phyloP scores from a whole-genome alignment of 2,329 filamentous ascomycete species.

The Diplodia seriata region DNA sequence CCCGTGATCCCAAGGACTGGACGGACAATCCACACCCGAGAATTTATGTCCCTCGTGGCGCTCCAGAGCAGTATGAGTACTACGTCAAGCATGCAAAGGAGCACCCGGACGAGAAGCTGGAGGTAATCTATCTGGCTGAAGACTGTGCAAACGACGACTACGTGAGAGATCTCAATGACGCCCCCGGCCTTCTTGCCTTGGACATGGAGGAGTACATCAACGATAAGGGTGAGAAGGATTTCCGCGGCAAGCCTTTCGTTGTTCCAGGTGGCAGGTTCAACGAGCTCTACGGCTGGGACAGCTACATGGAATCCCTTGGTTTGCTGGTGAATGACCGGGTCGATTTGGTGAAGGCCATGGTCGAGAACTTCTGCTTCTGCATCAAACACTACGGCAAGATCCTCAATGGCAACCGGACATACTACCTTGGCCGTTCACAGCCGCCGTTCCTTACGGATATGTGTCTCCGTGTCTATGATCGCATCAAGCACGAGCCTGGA shows the following conservation, averaged over 20 bases:
- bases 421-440: slow-evolving; percentile 93
- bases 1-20: slow-evolving; percentile 93
- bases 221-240: slow-evolving; percentile 70
- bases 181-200: slow-evolving; percentile 87
- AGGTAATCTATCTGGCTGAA: slow-evolving; percentile 80
- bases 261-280: slow-evolving; percentile 98
- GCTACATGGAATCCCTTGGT: slow-evolving; percentile 96
- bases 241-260: slow-evolving; percentile 89
- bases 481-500: slow-evolving; percentile 84
- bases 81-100: slow-evolving; percentile 81
- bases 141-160: slow-evolving; percentile 77
- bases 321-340: slow-evolving; percentile 84
- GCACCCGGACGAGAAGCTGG: slow-evolving; percentile 82
- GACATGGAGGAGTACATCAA: slow-evolving; percentile 80
- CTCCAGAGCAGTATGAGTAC: slow-evolving; percentile 87
- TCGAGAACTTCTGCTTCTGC: slow-evolving; percentile 95
- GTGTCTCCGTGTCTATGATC: slow-evolving; percentile 91
- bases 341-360: slow-evolving; percentile 91
- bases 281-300: slow-evolving; percentile 98
- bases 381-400: slow-evolving; percentile 99
- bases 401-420: slow-evolving; percentile 93
- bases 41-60: slow-evolving; percentile 86
- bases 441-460: slow-evolving; percentile 98
- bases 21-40: slow-evolving; percentile 86
- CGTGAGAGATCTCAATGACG: slow-evolving; percentile 82